Conservation (phyloP, 2,329 filamentous ascomycete species). For the Geoglossum cookeanum region DNA sequence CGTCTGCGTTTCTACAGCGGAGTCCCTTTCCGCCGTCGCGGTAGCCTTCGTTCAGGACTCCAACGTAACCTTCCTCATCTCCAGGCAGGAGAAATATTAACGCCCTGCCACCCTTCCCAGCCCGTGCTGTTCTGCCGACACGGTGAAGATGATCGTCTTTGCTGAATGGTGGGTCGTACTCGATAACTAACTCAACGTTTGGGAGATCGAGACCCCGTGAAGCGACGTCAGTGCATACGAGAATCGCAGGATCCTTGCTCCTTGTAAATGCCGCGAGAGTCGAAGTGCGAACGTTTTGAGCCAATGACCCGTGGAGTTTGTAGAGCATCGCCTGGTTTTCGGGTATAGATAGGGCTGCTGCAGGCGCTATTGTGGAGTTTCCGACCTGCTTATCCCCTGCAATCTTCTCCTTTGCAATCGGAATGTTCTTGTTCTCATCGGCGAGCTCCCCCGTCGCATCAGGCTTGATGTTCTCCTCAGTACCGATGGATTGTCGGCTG, state of each 20-base stretch:
- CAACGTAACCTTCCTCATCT: constrained; percentile 77
- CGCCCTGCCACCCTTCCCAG: constrained; percentile 71
- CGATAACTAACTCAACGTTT: constrained; percentile 83
- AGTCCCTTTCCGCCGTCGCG: constrained; percentile 44
- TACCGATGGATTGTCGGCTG: constrained; percentile 22
- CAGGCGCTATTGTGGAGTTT: constrained; percentile 41
- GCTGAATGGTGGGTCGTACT: constrained; percentile 91
- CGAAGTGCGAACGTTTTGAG: constrained; percentile 69
- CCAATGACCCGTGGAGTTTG: constrained; percentile 79
- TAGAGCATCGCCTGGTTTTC: constrained; percentile 65
- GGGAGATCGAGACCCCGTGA: constrained; percentile 90
- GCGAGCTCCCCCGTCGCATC: constrained; percentile 13
- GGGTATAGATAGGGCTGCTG: constrained; percentile 52
- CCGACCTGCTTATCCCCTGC: constrained; percentile 2
- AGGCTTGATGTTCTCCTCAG: constrained; percentile 9
- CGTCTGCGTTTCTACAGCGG: constrained; percentile 40
- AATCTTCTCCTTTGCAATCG: constrained; percentile 6
- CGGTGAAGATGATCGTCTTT: constrained; percentile 87
- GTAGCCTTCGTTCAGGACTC: constrained; percentile 54
- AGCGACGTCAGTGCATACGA: constrained; percentile 89
- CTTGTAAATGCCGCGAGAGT: constrained; percentile 66
- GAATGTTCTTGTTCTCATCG: constrained; percentile 10
- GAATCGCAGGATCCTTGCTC: constrained; percentile 54
- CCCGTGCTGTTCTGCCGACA: constrained; percentile 84
- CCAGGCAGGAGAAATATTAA: constrained; percentile 82